Conservation (phyloP, 108 stramenopile genomes). For the Pseudonitzschia pungens region DNA sequence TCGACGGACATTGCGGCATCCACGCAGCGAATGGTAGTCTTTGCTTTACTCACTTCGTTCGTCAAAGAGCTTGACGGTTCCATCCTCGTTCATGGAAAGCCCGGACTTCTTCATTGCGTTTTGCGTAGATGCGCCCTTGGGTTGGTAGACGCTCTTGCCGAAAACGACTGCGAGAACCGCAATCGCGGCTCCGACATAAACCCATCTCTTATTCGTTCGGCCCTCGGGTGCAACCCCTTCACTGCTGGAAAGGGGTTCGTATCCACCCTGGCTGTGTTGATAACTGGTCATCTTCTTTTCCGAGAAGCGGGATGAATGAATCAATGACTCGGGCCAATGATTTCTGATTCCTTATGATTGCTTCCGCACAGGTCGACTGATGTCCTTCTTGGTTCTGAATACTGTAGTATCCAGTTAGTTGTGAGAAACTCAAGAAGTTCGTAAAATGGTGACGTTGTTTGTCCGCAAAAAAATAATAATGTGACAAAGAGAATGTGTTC, state of each 20-base stretch:
- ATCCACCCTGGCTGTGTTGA: slow-evolving; percentile 22
- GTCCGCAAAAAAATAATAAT: too few relatives aligned
- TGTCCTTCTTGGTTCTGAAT: too few relatives aligned
- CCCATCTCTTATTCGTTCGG: slow-evolving; percentile 28
- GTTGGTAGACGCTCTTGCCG: slow-evolving; percentile 7
- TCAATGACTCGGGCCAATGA: neutral
- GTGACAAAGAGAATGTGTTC: too few relatives aligned
- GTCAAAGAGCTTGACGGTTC: slow-evolving; percentile 59
- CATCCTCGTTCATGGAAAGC: slow-evolving; percentile 28
- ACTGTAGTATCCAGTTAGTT: too few relatives aligned
- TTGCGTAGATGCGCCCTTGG: slow-evolving; percentile 20
- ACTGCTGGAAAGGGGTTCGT: slow-evolving; percentile 16
- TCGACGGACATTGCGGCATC: too few relatives aligned
- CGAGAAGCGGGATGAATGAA: neutral
- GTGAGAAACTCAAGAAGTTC: too few relatives aligned
- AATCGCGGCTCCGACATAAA: slow-evolving; percentile 7
- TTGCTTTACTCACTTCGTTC: slow-evolving; percentile 37
- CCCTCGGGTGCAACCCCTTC: neutral
- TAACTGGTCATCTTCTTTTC: slow-evolving; percentile 21
- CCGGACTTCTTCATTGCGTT: slow-evolving; percentile 33
- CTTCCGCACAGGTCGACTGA: too few relatives aligned
- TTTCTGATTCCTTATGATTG: neutral
- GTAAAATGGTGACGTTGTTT: too few relatives aligned
- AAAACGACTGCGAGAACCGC: slow-evolving; percentile 14
- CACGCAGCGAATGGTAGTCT: neutral